Evolutionary conservation across 2,329 filamentous ascomycete genomes (phyloP).

Genomic region (Ophiosphaerella narmari): DNA sequence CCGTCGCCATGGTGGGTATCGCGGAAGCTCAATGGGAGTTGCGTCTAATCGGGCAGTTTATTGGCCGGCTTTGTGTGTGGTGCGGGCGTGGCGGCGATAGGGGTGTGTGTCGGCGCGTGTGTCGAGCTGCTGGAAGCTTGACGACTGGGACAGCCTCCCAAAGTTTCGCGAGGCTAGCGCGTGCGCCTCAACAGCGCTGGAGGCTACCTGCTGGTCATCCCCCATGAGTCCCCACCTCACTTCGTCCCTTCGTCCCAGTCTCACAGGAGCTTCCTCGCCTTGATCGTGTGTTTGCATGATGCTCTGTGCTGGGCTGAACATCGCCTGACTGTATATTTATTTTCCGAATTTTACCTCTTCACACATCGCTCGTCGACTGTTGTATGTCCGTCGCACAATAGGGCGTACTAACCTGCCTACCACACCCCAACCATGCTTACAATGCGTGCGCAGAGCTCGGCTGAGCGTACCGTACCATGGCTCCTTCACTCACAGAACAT

Average conservation of each 20-base stretch:
- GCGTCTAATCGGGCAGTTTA: neutral
- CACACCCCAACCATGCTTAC: constrained; percentile 1
- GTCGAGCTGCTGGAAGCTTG: constrained; percentile 18
- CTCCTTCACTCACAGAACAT: neutral
- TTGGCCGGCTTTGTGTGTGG: neutral
- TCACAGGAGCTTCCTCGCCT: neutral
- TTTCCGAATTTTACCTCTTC: constrained; percentile 2
- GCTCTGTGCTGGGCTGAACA: neutral
- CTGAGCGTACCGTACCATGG: constrained; percentile 5
- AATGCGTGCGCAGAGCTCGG: neutral
- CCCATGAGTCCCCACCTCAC: constrained; percentile 3
- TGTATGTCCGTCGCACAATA: constrained; percentile 10
- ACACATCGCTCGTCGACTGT: constrained; percentile 8
- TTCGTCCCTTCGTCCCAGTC: neutral
- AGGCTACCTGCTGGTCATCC: neutral
- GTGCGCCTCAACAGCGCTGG: neutral
- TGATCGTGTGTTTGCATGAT: neutral
- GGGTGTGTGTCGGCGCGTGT: constrained; percentile 10
- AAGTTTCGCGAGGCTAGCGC: constrained; percentile 20
- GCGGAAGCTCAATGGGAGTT: constrained; percentile 11
- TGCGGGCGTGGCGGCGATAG: neutral
- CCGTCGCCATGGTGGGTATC: constrained; percentile 40
- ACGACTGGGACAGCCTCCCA: constrained; percentile 16
- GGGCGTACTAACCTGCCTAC: neutral
- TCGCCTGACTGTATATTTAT: no score